Evolutionary conservation across 352 stramenopile genomes (phyloP).

Genomic region (Globisporangium takayamanum): DNA sequence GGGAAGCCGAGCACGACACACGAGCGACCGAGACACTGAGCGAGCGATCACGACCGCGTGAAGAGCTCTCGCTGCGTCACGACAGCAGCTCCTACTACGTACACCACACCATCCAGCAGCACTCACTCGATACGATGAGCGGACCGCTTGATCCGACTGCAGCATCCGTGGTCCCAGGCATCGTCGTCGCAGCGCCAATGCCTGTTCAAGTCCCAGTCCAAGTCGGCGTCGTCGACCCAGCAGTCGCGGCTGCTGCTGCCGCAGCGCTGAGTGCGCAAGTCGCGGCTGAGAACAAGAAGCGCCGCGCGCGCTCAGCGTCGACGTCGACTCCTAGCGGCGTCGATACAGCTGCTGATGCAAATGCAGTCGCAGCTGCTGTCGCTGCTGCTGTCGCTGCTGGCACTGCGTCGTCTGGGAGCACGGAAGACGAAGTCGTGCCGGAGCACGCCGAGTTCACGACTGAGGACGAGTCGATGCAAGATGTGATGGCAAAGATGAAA

Average conservation of each 20-base stretch:
- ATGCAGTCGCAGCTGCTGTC: constrained; percentile 1
- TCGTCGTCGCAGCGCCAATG: background rate
- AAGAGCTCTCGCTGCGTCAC: background rate
- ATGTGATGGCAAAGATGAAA: constrained; percentile 70
- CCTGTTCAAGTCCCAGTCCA: background rate
- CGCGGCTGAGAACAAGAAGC: constrained; percentile 30
- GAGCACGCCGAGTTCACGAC: constrained; percentile 42
- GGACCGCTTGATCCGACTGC: background rate
- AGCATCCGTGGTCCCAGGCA: background rate
- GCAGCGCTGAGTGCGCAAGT: constrained; percentile 20
- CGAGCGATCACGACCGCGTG: background rate
- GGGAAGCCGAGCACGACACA: constrained; percentile 3
- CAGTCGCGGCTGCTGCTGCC: constrained; percentile 13
- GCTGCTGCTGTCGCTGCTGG: background rate
- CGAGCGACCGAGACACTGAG: background rate
- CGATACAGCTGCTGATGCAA: background rate
- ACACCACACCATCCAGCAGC: background rate
- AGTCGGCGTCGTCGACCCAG: constrained; percentile 6
- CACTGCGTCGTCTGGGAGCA: constrained; percentile 16
- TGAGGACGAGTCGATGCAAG: constrained; percentile 43
- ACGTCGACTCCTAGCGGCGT: constrained; percentile 3
- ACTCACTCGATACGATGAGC: background rate
- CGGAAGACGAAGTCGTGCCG: constrained; percentile 21
- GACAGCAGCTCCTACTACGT: no score
- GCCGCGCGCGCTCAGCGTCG: constrained; percentile 13